These are phyloP conservation scores for Zygoascus sp. DNA, from an alignment of 1,139 yeast genomes.

Conservation along the genomic window DNA sequence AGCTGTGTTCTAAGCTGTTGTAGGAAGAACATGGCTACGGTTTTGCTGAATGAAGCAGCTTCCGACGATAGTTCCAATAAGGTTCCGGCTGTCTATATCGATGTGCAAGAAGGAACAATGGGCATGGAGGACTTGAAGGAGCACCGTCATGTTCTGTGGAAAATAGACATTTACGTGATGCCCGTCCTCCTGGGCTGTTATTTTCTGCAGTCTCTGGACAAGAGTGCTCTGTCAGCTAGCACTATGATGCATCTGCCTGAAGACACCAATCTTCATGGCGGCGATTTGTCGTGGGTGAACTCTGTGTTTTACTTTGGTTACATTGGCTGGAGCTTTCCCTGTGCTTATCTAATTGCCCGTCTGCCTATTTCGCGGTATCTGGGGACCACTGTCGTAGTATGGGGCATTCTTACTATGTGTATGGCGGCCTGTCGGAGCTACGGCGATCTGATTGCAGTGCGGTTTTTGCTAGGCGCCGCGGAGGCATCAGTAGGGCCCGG, in stretches of 20 bases:
- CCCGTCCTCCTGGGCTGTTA: constrained; percentile 38
- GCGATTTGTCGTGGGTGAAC: constrained; percentile 42
- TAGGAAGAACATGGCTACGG: no score
- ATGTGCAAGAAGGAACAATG: not conserved
- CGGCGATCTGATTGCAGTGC: constrained; percentile 13
- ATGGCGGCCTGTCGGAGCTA: constrained; percentile 15
- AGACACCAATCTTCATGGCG: constrained; percentile 35
- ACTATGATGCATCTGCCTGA: constrained; percentile 40
- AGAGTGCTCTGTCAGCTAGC: constrained; percentile 40
- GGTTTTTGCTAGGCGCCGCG: constrained; percentile 39
- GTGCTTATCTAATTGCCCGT: constrained; percentile 33
- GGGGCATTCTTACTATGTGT: constrained; percentile 14
- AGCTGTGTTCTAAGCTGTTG: no score
- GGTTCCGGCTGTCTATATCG: not conserved
- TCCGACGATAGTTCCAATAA: no score
- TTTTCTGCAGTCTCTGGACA: constrained; percentile 48
- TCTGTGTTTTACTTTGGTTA: constrained; percentile 42
- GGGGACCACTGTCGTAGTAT: constrained; percentile 14
- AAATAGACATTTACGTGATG: constrained; percentile 52
- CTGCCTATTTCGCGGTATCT: constrained; percentile 24
- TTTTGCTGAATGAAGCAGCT: no score
- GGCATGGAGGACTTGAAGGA: not conserved
- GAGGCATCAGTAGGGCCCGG: constrained; percentile 47
- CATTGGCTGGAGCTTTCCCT: constrained; percentile 38
- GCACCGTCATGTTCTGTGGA: constrained; percentile 41